Base-by-base conservation (phyloP, 2,329 filamentous ascomycete genomes). In the Ophiostoma quercus region DNA sequence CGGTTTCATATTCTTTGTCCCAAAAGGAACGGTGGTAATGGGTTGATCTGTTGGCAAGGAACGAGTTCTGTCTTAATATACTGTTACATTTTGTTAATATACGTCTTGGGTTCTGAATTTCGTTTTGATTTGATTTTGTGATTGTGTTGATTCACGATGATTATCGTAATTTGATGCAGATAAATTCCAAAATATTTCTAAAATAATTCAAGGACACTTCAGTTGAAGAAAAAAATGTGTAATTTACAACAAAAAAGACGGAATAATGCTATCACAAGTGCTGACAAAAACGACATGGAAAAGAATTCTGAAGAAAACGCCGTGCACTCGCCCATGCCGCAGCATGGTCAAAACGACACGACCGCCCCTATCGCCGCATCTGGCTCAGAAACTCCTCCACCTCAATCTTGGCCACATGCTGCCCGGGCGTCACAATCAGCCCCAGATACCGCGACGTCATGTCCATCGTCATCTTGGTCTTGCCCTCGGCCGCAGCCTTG, bases 381-480 rank as follows among this genome's bases (percentile, higher is more conserved):
- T 88, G 86, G 72, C 87, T 88, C 1, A 80, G 79, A 76, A 89
- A 90, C 73, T 94, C 90, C 77, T 98, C 93, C 66, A 95, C 83
- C 79, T 97, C 94, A 75, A 99, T 92, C 81, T 90, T 94, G 71
- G 85, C 88, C 74, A 99, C 92, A 77, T 96, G 88, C 74, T 90
- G 83, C 0, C 94, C 94, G 0, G 95, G 95, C 3, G 99, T 87
- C 32, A 97, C 94, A 2, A 99, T 88, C 34, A 98, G 81, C 0
- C 95, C 95, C 29, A 99, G 86, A 77, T 92, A 96, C 69, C 95
- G 88, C 74, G 91, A 93, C 34, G 87, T 90, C 88, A 96, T 91
- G 74, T 92, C 86, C 69, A 92, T 79, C 72, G 84, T 86, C 70
- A 90, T 19, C 34, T 65, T 65, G 34, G 8, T 7, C 19, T 65